phyloP scores from a whole-genome alignment of 1,284 basidiomycete genomes.

The Boletus sp. region DNA sequence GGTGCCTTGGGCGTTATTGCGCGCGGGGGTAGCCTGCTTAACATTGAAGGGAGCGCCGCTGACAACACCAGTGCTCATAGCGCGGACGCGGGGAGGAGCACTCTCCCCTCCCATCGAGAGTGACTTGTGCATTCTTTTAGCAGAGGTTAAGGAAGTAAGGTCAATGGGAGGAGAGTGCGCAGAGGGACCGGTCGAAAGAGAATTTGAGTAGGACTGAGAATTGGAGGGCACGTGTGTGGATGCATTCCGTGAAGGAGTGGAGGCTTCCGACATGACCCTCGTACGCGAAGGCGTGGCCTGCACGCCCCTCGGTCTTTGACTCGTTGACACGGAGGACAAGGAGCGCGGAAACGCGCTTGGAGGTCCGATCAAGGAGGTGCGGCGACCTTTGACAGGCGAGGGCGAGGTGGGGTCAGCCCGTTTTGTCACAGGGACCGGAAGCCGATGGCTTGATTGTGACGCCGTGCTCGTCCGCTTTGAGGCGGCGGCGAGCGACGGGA shows the following conservation, averaged over 20 bases:
- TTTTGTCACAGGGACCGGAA: constrained; percentile 21
- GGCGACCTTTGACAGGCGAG: constrained; percentile 27
- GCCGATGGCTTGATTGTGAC: constrained; percentile 25
- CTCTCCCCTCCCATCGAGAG: constrained; percentile 13
- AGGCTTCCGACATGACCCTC: constrained; percentile 32
- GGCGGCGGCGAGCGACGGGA: constrained; percentile 20
- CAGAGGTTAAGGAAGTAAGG: constrained; percentile 25
- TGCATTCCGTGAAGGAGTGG: constrained; percentile 25
- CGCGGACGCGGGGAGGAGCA: constrained; percentile 20
- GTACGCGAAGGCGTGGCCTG: constrained; percentile 37
- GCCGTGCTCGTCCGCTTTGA: constrained; percentile 19
- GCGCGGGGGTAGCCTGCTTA: constrained; percentile 18
- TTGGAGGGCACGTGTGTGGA: constrained; percentile 20
- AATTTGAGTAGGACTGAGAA: constrained; percentile 23
- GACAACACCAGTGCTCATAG: constrained; percentile 21
- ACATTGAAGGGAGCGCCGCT: constrained; percentile 1
- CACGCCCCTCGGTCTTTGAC: constrained; percentile 26
- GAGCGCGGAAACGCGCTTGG: constrained; percentile 32
- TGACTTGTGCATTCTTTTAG: constrained; percentile 18
- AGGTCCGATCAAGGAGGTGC: constrained; percentile 28
- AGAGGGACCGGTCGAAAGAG: constrained; percentile 21
- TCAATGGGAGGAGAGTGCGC: constrained; percentile 21
- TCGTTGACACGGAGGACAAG: constrained; percentile 27
- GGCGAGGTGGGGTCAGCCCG: constrained; percentile 24
- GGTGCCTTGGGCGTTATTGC: constrained; percentile 14